Conservation (phyloP, 768 basidiomycete genomes). For the Nidularia pulvinata region DNA sequence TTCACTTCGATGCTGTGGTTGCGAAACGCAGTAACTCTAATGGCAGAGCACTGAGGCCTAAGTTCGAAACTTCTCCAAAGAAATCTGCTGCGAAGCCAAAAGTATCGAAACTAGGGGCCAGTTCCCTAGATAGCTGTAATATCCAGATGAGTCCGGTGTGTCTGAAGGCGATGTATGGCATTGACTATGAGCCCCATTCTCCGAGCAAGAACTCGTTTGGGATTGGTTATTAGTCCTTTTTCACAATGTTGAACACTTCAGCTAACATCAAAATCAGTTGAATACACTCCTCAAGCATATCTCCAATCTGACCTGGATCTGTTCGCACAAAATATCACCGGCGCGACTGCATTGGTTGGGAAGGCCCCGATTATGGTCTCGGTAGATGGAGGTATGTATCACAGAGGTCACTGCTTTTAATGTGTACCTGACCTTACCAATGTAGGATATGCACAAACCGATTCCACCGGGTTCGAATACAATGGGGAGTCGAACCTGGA, state of each 20-base stretch:
- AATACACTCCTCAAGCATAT: conserved; percentile 51
- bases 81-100: conserved; percentile 14
- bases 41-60: conserved; percentile 16
- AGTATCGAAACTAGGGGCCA: conserved; percentile 8
- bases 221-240: conserved; percentile 22
- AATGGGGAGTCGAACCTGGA: conserved; percentile 57
- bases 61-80: conserved; percentile 18
- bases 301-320: conserved; percentile 40
- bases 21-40: conserved; percentile 14
- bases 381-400: conserved; percentile 23
- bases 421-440: neutral
- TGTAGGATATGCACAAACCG: conserved; percentile 37
- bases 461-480: conserved; percentile 28
- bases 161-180: conserved; percentile 33
- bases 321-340: conserved; percentile 35
- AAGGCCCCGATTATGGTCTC: conserved; percentile 27
- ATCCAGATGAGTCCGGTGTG: conserved; percentile 31
- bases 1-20: conserved; percentile 31
- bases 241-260: neutral
- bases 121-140: conserved; percentile 23
- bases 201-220: conserved; percentile 30
- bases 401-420: conserved; percentile 7
- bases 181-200: conserved; percentile 26
- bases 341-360: conserved; percentile 21
- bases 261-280: conserved; percentile 26